These are phyloP conservation scores for Solanum ossicruentum DNA, from an alignment of 257 asterid genomes.

Conservation along the genomic window DNA sequence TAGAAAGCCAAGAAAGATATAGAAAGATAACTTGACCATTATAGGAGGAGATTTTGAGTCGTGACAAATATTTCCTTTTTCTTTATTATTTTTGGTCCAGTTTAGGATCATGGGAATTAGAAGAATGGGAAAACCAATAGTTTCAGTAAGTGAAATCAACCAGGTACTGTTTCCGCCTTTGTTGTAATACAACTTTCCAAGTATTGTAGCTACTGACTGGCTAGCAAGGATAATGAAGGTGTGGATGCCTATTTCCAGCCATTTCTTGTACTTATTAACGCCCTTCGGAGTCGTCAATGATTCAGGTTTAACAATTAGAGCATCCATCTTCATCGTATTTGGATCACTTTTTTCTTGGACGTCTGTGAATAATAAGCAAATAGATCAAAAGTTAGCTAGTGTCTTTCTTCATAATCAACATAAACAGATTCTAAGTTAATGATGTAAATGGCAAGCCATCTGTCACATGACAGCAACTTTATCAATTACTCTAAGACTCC, in stretches of 20 bases:
- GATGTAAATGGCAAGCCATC: no score
- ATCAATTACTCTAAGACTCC: no score
- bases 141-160: conserved; percentile 20
- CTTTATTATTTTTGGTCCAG: neutral
- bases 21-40: neutral
- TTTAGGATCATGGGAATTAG: conserved; percentile 2
- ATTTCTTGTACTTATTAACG: neutral
- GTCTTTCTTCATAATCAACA: neutral
- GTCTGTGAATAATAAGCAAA: neutral
- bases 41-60: neutral
- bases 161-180: conserved; percentile 26
- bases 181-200: conserved; percentile 24
- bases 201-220: conserved; percentile 21
- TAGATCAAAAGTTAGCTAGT: neutral
- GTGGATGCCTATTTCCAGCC: conserved; percentile 12
- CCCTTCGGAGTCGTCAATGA: neutral
- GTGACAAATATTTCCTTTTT: neutral
- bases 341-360: neutral
- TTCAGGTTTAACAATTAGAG: neutral
- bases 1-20: conserved; percentile 1
- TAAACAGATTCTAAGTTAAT: neutral
- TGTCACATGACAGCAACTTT: no score
- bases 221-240: conserved; percentile 19
- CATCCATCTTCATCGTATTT: neutral
- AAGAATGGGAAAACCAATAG: conserved; percentile 25